phyloP scores from a whole-genome alignment of 1,284 basidiomycete species.

The Thecaphora thlaspeos region DNA sequence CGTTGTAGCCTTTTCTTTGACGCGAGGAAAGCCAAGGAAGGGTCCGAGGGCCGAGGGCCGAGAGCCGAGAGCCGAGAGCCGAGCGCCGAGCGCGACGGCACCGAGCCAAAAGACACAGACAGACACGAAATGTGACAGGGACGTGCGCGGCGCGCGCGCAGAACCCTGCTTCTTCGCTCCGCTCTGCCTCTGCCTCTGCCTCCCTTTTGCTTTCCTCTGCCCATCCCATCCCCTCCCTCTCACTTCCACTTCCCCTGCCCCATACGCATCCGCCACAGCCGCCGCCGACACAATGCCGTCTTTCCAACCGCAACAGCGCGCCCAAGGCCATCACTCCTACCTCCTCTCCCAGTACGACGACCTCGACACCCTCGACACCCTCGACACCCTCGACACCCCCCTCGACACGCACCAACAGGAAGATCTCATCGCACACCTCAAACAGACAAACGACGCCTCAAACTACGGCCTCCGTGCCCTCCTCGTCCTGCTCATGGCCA shows the following conservation, averaged over 20 bases:
- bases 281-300: slow-evolving; percentile 1
- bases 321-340: slow-evolving; percentile 18
- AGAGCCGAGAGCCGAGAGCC: no score
- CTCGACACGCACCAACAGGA: slow-evolving; percentile 46
- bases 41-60: no score
- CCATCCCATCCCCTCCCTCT: background rate
- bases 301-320: slow-evolving; percentile 5
- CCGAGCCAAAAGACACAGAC: no score
- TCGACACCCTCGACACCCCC: slow-evolving; percentile 34
- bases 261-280: slow-evolving; percentile 2
- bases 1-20: no score
- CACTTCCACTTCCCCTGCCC: background rate
- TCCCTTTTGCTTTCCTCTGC: no score
- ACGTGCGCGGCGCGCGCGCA: no score
- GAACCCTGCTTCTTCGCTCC: no score
- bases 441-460: slow-evolving; percentile 39
- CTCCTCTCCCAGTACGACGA: slow-evolving; percentile 42
- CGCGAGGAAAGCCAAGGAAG: no score
- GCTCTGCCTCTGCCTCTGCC: no score
- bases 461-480: slow-evolving; percentile 49
- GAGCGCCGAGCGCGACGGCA: no score
- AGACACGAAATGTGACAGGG: no score
- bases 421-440: slow-evolving; percentile 38
- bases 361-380: slow-evolving; percentile 19
- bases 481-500: slow-evolving; percentile 36